phyloP scores from a whole-genome alignment of 1,284 basidiomycete genomes.

The Stereum hirsutum region DNA sequence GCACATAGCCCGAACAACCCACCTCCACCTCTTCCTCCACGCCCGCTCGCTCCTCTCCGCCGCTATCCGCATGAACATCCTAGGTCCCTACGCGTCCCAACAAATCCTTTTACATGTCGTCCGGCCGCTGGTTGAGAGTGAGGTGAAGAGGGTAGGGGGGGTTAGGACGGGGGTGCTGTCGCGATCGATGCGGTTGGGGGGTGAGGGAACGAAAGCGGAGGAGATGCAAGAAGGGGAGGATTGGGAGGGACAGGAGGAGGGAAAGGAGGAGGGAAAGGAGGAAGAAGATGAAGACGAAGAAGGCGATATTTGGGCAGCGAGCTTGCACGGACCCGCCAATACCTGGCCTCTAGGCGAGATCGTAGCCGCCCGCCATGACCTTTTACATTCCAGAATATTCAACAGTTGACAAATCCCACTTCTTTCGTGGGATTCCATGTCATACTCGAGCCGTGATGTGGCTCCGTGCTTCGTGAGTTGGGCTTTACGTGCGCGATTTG shows the following conservation, averaged over 20 bases:
- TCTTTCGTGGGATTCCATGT: too few relatives aligned
- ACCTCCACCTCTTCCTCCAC: constrained; percentile 90
- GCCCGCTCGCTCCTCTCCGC: constrained; percentile 85
- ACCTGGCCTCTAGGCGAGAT: constrained; percentile 98
- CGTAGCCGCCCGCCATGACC: constrained; percentile 81
- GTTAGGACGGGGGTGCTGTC: constrained; percentile 24
- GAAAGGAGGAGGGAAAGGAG: too few relatives aligned
- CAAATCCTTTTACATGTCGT: constrained; percentile 76
- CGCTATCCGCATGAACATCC: constrained; percentile 82
- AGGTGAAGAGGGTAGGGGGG: constrained; percentile 35
- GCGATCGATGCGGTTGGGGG: too few relatives aligned
- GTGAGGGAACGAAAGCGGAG: background rate
- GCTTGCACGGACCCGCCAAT: constrained; percentile 48
- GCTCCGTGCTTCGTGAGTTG: too few relatives aligned
- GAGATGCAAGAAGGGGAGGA: too few relatives aligned
- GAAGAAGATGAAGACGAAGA: constrained; percentile 24
- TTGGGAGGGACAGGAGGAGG: too few relatives aligned
- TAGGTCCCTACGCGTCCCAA: constrained; percentile 92
- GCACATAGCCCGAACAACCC: constrained; percentile 57
- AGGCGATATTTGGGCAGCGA: constrained; percentile 14
- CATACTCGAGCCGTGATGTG: too few relatives aligned
- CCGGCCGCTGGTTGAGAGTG: constrained; percentile 50
- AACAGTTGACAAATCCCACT: too few relatives aligned
- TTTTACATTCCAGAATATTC: constrained; percentile 94
- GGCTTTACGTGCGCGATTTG: too few relatives aligned